Conservation (phyloP, 108 stramenopile genomes). For the Fragilariopsis cylindrus region DNA sequence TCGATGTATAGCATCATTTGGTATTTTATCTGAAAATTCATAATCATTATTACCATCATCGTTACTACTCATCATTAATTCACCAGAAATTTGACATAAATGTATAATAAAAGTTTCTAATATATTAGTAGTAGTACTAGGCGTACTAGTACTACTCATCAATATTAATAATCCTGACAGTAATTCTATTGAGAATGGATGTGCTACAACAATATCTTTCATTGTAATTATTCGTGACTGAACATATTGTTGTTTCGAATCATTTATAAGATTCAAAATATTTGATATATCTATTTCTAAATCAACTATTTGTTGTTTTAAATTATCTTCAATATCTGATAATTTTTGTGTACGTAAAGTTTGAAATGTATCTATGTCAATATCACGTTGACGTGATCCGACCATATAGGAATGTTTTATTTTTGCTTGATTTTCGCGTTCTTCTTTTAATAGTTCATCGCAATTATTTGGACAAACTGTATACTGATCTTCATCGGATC, state of each 20-base stretch:
- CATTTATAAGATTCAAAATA: background rate
- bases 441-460: slow-evolving; percentile 52
- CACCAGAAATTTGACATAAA: slow-evolving; percentile 69
- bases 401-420: slow-evolving; percentile 29
- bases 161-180: slow-evolving; percentile 18
- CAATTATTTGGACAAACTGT: slow-evolving; percentile 57
- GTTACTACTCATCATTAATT: slow-evolving; percentile 27
- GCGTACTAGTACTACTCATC: slow-evolving; percentile 12
- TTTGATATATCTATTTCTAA: background rate
- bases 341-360: slow-evolving; percentile 22
- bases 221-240: background rate
- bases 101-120: slow-evolving; percentile 53
- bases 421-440: slow-evolving; percentile 41
- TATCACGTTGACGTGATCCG: slow-evolving; percentile 46
- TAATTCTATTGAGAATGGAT: slow-evolving; percentile 4
- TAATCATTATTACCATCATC: slow-evolving; percentile 13
- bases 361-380: slow-evolving; percentile 44
- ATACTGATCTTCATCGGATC: slow-evolving; percentile 50
- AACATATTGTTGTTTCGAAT: slow-evolving; percentile 16
- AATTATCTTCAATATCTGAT: slow-evolving; percentile 20
- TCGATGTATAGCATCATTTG: too few species aligned
- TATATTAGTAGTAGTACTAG: slow-evolving; percentile 13
- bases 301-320: slow-evolving; percentile 3
- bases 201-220: background rate
- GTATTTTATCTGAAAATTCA: background rate